These are phyloP conservation scores for Hypoxylon sp. DNA, from an alignment of 2,329 filamentous ascomycete genomes.

Conservation along the genomic window DNA sequence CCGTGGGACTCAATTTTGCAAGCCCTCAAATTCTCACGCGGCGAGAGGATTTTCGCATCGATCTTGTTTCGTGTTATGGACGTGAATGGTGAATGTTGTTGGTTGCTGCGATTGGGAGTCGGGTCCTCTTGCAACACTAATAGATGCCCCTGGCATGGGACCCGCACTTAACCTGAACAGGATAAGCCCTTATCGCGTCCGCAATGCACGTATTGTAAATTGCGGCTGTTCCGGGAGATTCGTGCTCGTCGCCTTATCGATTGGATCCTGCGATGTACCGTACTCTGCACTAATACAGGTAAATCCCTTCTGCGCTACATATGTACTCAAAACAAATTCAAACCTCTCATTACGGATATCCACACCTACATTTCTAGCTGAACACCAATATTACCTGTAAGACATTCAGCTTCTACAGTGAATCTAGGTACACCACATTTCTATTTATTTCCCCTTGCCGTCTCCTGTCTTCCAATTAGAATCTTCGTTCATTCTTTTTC, in stretches of 20 bases:
- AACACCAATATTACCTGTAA: not conserved
- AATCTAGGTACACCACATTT: not conserved
- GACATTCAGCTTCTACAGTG: not conserved
- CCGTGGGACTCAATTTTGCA: constrained; percentile 9
- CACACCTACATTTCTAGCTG: constrained; percentile 4
- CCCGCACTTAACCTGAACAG: constrained; percentile 32
- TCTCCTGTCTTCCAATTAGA: not conserved
- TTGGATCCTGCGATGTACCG: constrained; percentile 10
- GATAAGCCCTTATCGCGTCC: constrained; percentile 40
- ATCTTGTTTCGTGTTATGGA: constrained; percentile 34
- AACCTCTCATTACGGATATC: not conserved
- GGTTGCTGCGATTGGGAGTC: constrained; percentile 18
- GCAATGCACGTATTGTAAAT: constrained; percentile 38
- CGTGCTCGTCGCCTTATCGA: constrained; percentile 35
- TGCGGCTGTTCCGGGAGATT: constrained; percentile 44
- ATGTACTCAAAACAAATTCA: constrained; percentile 1
- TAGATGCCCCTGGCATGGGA: constrained; percentile 32
- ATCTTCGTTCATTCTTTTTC: not conserved
- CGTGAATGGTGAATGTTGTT: constrained; percentile 10
- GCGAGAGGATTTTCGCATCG: constrained; percentile 27
- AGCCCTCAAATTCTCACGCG: constrained; percentile 9
- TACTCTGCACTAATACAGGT: not conserved
- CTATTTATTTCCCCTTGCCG: constrained; percentile 7
- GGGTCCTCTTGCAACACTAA: constrained; percentile 2
- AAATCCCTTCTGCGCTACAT: constrained; percentile 5